Evolutionary conservation across 805 yeast species (phyloP).

Genomic region (Saccharomycopsis fermentans): DNA sequence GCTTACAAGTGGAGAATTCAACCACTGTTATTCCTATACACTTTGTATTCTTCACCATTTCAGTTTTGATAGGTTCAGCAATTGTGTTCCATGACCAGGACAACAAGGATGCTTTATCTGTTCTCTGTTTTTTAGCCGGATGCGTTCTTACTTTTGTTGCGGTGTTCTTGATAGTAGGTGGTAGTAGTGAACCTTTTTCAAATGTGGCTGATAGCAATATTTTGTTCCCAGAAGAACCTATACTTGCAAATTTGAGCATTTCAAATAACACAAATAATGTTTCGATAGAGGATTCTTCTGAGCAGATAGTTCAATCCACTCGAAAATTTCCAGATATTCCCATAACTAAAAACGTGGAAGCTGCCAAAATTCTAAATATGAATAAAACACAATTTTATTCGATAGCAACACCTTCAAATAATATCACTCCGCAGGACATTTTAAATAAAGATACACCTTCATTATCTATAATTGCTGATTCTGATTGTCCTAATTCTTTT

Average conservation of each 20-base stretch:
- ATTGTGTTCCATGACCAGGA: constrained; percentile 33
- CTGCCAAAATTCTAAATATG: neutral
- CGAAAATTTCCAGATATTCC: neutral
- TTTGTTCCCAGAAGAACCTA: neutral
- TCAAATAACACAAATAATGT: neutral
- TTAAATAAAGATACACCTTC: neutral
- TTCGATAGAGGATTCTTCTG: neutral
- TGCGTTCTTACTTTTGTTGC: neutral
- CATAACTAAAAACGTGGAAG: neutral
- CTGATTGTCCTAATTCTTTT: neutral
- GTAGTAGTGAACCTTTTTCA: neutral
- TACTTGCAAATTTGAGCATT: neutral
- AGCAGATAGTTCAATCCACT: neutral
- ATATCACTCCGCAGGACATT: neutral
- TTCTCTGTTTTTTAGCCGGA: neutral
- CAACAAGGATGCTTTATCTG: constrained; percentile 19
- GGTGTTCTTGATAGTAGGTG: constrained; percentile 2
- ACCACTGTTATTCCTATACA: constrained; percentile 42
- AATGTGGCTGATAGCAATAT: neutral
- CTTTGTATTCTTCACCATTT: constrained; percentile 36
- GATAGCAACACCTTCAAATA: neutral
- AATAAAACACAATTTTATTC: neutral
- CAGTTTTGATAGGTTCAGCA: constrained; percentile 34
- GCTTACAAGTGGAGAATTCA: constrained; percentile 32
- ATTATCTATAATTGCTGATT: neutral